A percentile compares a stretch with the other conserved stretches of the same genome.
phyloP scores from a whole-genome alignment of 257 asterid species.

The Thymus quinquecostatus region DNA sequence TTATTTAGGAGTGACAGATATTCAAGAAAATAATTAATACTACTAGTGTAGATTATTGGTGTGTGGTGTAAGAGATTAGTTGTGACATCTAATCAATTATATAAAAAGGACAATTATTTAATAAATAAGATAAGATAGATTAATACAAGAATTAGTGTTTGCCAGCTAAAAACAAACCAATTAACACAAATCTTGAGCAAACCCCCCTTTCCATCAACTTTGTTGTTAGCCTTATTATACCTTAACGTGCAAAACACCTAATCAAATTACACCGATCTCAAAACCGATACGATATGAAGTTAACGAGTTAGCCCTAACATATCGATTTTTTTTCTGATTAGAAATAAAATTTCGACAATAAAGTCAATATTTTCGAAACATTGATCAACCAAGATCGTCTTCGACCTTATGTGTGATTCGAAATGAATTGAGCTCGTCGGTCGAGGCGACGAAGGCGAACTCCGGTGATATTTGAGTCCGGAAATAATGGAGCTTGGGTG shows the following conservation, averaged over 20 bases:
- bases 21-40: not conserved
- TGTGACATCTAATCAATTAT: constrained; percentile 31
- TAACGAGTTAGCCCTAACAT: no score
- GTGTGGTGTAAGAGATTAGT: not conserved
- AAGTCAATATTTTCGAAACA: no score
- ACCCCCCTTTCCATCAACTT: constrained; percentile 6
- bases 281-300: no score
- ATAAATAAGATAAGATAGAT: constrained; percentile 5
- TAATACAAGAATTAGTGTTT: constrained; percentile 43
- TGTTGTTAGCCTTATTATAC: constrained; percentile 7
- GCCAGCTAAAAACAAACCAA: constrained; percentile 52
- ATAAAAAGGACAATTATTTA: not conserved
- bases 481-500: constrained; percentile 59
- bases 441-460: constrained; percentile 19
- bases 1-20: not conserved
- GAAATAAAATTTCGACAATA: no score
- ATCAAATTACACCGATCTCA: constrained; percentile 25
- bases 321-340: no score
- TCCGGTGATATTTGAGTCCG: constrained; percentile 66
- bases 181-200: constrained; percentile 27
- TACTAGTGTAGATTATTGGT: not conserved
- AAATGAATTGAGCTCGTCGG: no score
- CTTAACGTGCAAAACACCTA: constrained; percentile 34
- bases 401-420: no score
- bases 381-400: no score